Evolutionary conservation across 345 rosid species (phyloP).

Genomic region (Populus euphratica): DNA sequence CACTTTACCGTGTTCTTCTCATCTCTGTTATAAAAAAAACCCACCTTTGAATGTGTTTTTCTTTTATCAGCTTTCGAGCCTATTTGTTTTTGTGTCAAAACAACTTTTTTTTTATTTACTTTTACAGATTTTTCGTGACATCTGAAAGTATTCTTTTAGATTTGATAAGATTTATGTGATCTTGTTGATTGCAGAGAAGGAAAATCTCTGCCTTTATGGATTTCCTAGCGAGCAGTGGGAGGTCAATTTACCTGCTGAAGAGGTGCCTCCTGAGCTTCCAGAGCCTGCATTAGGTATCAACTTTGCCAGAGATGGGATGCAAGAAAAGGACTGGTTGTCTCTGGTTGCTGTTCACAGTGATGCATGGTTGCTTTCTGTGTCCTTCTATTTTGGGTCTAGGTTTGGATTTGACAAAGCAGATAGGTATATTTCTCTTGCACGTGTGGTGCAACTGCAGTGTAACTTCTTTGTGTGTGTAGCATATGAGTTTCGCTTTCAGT

Average conservation of each 20-base stretch:
- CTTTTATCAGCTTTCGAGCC: not conserved
- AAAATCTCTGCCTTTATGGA: constrained; percentile 27
- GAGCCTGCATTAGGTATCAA: constrained; percentile 30
- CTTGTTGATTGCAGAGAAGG: constrained; percentile 18
- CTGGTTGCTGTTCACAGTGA: constrained; percentile 27
- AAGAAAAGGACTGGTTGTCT: constrained; percentile 29
- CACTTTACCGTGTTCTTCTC: not conserved
- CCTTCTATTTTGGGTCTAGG: constrained; percentile 27
- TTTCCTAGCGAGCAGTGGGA: constrained; percentile 31
- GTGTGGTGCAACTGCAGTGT: too few relatives aligned
- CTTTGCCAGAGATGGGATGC: constrained; percentile 28
- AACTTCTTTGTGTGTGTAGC: not conserved
- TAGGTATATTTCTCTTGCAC: constrained; percentile 4
- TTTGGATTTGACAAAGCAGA: constrained; percentile 28
- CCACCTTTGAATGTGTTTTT: not conserved
- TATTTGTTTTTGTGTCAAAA: not conserved
- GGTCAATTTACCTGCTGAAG: constrained; percentile 27
- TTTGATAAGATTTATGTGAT: not conserved
- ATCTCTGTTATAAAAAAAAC: not conserved
- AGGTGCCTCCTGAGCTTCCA: constrained; percentile 32
- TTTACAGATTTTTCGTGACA: not conserved
- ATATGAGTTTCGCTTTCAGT: not conserved
- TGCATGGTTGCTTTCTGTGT: constrained; percentile 25
- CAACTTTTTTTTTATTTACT: not conserved
- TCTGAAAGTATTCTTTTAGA: not conserved